Percentiles rank a stretch among this genome's conserved stretches.
These are phyloP conservation scores for Yamadazyma epiphylla DNA, from an alignment of 1,139 yeast species.

Conservation along the genomic window DNA sequence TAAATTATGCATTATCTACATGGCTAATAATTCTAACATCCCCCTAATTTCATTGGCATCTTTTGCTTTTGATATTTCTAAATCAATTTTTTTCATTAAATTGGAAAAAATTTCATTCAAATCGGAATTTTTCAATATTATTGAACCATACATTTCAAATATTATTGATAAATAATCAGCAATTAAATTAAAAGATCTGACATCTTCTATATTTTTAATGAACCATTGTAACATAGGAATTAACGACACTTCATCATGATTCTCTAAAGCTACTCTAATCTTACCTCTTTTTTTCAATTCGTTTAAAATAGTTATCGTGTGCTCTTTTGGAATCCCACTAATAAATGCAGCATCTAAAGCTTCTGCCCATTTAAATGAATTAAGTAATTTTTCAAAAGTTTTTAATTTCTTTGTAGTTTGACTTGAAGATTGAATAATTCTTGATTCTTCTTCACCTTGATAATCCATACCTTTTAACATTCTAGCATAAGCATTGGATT, in stretches of 20 bases:
- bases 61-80: constrained; percentile 72
- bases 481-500: constrained; percentile 57
- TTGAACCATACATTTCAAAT: constrained; percentile 70
- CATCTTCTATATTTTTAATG: constrained; percentile 69
- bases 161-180: constrained; percentile 84
- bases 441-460: constrained; percentile 83
- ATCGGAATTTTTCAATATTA: constrained; percentile 74
- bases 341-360: constrained; percentile 85
- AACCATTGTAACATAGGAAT: constrained; percentile 89
- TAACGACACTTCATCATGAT: constrained; percentile 80
- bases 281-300: constrained; percentile 89
- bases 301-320: constrained; percentile 73
- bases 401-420: constrained; percentile 59
- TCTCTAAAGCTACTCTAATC: constrained; percentile 69
- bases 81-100: constrained; percentile 56
- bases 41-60: constrained; percentile 92
- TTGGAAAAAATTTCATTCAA: constrained; percentile 67
- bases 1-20: constrained; percentile 8
- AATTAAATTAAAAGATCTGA: constrained; percentile 67
- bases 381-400: constrained; percentile 78
- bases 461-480: constrained; percentile 92
- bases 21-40: constrained; percentile 79
- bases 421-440: constrained; percentile 54
- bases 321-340: constrained; percentile 73
- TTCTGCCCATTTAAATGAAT: constrained; percentile 87